Evolutionary conservation across 2,329 filamentous ascomycete species (phyloP).

Genomic region (Ophiostoma ips): DNA sequence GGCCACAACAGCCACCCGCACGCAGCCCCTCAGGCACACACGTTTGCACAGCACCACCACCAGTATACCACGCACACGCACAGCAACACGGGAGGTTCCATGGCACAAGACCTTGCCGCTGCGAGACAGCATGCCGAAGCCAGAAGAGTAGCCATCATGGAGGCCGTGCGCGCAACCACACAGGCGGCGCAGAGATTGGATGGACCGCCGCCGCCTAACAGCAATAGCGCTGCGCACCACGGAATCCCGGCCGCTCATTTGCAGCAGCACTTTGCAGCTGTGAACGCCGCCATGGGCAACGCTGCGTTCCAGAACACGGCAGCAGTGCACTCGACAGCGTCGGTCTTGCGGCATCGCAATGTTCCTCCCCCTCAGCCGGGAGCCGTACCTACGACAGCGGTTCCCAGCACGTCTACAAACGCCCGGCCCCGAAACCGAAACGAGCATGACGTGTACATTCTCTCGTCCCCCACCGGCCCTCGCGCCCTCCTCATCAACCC

Average conservation of each 20-base stretch:
- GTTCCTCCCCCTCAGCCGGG: not conserved
- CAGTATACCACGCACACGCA: not conserved
- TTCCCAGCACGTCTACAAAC: not conserved
- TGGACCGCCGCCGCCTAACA: not conserved
- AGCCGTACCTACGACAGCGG: not conserved
- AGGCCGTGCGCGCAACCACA: not conserved
- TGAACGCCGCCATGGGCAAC: not conserved
- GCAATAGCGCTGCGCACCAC: not conserved
- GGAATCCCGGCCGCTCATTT: not conserved
- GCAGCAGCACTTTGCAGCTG: not conserved
- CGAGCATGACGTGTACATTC: conserved; percentile 41
- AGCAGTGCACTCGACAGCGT: not conserved
- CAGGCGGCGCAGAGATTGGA: not conserved
- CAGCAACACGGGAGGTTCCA: no score
- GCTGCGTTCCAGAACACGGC: not conserved
- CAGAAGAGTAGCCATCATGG: not conserved
- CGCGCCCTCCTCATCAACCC: conserved; percentile 42
- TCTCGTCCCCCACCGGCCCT: conserved; percentile 46
- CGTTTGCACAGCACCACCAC: not conserved
- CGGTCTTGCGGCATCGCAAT: not conserved
- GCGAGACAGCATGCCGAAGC: not conserved
- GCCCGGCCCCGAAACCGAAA: conserved; percentile 3
- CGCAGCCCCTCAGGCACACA: not conserved
- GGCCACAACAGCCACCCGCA: not conserved
- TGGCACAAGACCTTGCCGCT: not conserved